These are phyloP conservation scores for Phytophthora meadii DNA, from an alignment of 352 stramenopile species.

Conservation along the genomic window DNA sequence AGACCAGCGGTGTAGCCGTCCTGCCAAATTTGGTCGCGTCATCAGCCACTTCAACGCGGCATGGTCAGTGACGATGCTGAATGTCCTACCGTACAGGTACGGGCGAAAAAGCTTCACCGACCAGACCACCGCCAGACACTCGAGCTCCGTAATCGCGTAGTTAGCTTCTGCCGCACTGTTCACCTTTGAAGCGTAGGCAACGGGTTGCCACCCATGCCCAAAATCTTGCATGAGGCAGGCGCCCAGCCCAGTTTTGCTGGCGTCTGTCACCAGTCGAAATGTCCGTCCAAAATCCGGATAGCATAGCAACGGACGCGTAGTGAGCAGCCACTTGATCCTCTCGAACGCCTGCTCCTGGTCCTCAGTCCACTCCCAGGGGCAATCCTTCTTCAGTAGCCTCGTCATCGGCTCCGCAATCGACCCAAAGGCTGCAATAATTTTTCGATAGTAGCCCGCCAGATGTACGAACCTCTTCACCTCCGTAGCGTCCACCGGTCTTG, in stretches of 20 bases:
- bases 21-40: neutral
- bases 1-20: neutral
- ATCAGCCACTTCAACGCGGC: neutral
- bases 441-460: neutral
- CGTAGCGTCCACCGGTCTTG: neutral
- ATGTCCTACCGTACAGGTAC: neutral
- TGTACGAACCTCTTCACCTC: slow-evolving; percentile 2
- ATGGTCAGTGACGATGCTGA: neutral
- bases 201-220: neutral
- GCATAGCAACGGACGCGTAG: neutral
- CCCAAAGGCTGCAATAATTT: neutral
- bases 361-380: neutral
- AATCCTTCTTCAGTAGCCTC: neutral
- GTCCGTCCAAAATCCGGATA: neutral
- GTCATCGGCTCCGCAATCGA: neutral
- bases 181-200: neutral
- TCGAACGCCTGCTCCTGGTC: neutral
- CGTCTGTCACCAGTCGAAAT: slow-evolving; percentile 3
- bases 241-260: neutral
- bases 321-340: neutral
- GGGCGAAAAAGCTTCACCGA: neutral
- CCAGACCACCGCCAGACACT: neutral
- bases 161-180: neutral
- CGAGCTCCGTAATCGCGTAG: neutral
- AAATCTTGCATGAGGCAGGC: neutral